Percentiles rank a stretch among this genome's conserved stretches.
Conservation (phyloP, 495 filamentous ascomycete species). For the Penicillium crystallinum region DNA sequence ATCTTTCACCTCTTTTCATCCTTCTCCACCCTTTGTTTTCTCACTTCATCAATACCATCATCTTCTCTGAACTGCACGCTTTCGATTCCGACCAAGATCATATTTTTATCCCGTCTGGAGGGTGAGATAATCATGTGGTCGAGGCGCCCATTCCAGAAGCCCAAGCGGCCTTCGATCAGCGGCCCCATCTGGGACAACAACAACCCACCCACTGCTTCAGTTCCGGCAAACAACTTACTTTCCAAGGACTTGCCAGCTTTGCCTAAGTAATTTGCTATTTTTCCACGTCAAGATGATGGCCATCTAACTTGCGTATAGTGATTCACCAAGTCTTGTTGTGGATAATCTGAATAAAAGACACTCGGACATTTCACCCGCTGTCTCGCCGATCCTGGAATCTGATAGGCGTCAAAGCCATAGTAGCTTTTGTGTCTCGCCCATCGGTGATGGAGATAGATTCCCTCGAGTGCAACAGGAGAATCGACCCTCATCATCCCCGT, state of each 20-base stretch:
- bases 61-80: neutral
- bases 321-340: neutral
- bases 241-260: conserved; percentile 35
- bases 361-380: conserved; percentile 44
- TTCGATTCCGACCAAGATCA: conserved; percentile 1
- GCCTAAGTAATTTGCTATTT: conserved; percentile 34
- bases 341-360: conserved; percentile 3
- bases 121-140: conserved; percentile 38
- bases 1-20: neutral
- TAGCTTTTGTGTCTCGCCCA: conserved; percentile 44
- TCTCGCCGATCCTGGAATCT: conserved; percentile 27
- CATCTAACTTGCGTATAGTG: conserved; percentile 1
- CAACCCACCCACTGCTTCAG: conserved; percentile 29
- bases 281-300: neutral
- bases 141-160: conserved; percentile 35
- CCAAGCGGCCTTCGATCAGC: conserved; percentile 38
- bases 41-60: neutral
- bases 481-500: conserved; percentile 6
- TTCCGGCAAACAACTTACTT: conserved; percentile 2
- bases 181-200: conserved; percentile 42
- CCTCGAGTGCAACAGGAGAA: conserved; percentile 1
- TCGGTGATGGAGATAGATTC: conserved; percentile 27
- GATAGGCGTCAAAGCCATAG: conserved; percentile 17
- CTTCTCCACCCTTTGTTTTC: neutral
- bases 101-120: neutral